A percentile compares a stretch with the other conserved stretches of the same genome.
Evolutionary conservation across 148 eudicot genomes (phyloP).

Genomic region (Rhododendron kiyosumense): DNA sequence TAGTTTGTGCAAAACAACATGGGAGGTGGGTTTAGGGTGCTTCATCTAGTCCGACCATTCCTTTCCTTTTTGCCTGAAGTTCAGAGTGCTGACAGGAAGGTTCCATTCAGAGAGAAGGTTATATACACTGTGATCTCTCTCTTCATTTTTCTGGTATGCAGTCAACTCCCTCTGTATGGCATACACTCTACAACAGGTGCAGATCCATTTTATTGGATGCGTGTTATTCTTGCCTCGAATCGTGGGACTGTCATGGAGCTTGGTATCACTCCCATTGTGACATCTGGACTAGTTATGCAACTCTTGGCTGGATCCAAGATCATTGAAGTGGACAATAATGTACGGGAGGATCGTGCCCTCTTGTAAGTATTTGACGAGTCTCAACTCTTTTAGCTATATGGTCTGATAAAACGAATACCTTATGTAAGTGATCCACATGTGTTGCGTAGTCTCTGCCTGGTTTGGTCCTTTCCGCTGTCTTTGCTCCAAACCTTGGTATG

Average conservation of each 20-base stretch:
- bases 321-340: slow-evolving; percentile 87
- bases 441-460: background rate
- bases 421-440: background rate
- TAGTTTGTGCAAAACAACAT: slow-evolving; percentile 25
- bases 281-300: slow-evolving; percentile 87
- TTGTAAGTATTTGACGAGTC: slow-evolving; percentile 38
- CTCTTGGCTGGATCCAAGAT: slow-evolving; percentile 89
- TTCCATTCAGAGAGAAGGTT: slow-evolving; percentile 81
- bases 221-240: slow-evolving; percentile 82
- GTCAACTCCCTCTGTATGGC: slow-evolving; percentile 88
- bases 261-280: slow-evolving; percentile 90
- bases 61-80: slow-evolving; percentile 76
- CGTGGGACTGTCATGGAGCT: slow-evolving; percentile 96
- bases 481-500: background rate
- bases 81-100: slow-evolving; percentile 72
- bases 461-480: background rate
- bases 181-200: slow-evolving; percentile 79
- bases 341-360: slow-evolving; percentile 84
- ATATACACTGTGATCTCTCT: slow-evolving; percentile 81
- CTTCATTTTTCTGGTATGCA: slow-evolving; percentile 77
- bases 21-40: slow-evolving; percentile 84
- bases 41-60: slow-evolving; percentile 81
- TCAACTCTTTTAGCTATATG: background rate
- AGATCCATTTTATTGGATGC: slow-evolving; percentile 94
- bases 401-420: background rate